Conservation (phyloP, 495 filamentous ascomycete species). For the Clavariopsis aquatica region DNA sequence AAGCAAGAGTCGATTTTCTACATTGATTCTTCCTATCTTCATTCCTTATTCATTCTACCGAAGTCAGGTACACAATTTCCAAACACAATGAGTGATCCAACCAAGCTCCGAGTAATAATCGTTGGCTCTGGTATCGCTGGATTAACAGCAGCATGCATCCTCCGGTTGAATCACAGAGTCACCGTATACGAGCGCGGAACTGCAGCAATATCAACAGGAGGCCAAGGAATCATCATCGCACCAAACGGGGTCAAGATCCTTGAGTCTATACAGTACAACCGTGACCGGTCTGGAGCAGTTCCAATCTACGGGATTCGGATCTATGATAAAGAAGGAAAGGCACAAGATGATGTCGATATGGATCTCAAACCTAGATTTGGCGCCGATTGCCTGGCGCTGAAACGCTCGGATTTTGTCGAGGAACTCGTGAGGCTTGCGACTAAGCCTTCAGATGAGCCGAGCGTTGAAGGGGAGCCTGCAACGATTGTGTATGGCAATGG, state of each 20-base stretch:
- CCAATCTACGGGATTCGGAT: constrained; percentile 6
- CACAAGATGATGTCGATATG: constrained; percentile 15
- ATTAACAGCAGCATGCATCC: constrained; percentile 26
- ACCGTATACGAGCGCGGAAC: constrained; percentile 10
- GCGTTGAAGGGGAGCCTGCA: constrained; percentile 34
- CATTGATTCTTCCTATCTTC: not conserved
- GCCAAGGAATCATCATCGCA: constrained; percentile 16
- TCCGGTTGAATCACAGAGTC: constrained; percentile 1
- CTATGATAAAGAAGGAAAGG: not conserved
- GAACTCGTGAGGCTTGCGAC: constrained; percentile 15
- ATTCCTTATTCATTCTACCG: not conserved
- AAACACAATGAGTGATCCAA: not conserved
- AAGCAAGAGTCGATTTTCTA: not conserved
- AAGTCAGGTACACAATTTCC: not conserved
- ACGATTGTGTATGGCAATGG: constrained; percentile 40
- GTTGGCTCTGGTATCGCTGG: constrained; percentile 39
- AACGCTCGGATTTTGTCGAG: constrained; percentile 12
- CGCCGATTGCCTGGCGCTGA: constrained; percentile 8
- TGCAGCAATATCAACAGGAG: not conserved
- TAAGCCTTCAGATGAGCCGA: not conserved
- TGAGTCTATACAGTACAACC: not conserved
- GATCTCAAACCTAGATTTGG: constrained; percentile 13
- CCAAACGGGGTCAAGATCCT: constrained; percentile 14
- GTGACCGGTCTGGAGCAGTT: not conserved
- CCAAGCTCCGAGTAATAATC: constrained; percentile 26